phyloP scores from a whole-genome alignment of 23 red algal genomes.

The Gracilariopsis chorda region DNA sequence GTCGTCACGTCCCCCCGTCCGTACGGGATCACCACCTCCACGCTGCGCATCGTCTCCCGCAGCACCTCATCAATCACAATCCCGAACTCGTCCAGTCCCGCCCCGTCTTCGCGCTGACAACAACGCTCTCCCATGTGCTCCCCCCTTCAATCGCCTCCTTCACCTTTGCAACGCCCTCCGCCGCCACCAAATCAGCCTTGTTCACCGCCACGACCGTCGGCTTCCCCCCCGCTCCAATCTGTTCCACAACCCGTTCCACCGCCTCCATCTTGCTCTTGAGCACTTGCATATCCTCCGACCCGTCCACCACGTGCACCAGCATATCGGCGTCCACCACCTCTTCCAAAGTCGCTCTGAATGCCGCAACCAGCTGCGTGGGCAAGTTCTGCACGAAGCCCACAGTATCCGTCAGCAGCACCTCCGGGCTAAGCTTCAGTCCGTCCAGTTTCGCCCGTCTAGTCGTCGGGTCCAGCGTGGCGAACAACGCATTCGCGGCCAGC shows the following conservation, averaged over 20 bases:
- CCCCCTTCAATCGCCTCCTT: not conserved
- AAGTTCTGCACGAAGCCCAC: slow-evolving; percentile 99
- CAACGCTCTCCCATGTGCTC: slow-evolving; percentile 1
- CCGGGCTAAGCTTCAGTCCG: slow-evolving; percentile 68
- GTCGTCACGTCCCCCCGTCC: slow-evolving; percentile 62
- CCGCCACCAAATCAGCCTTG: slow-evolving; percentile 84
- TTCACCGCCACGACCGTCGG: slow-evolving; percentile 83
- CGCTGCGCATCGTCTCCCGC: slow-evolving; percentile 44
- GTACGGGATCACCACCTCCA: slow-evolving; percentile 86
- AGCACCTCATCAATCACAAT: slow-evolving; percentile 67
- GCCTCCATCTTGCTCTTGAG: slow-evolving; percentile 56
- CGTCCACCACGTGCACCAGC: slow-evolving; percentile 93
- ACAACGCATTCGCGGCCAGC: slow-evolving; percentile 82
- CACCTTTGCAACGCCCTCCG: not conserved
- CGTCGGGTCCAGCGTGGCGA: slow-evolving; percentile 95
- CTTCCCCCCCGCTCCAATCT: slow-evolving; percentile 75
- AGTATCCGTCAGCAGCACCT: slow-evolving; percentile 87
- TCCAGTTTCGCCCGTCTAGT: slow-evolving; percentile 76
- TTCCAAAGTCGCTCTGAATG: slow-evolving; percentile 95
- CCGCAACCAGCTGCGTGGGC: slow-evolving; percentile 90
- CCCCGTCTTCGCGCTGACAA: slow-evolving; percentile 73
- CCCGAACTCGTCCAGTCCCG: slow-evolving; percentile 68
- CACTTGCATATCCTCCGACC: slow-evolving; percentile 23
- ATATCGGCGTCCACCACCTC: slow-evolving; percentile 92
- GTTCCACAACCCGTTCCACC: slow-evolving; percentile 72